Evolutionary conservation across 306 rosid genomes (phyloP).

Genomic region (Cucumis cinereus): DNA sequence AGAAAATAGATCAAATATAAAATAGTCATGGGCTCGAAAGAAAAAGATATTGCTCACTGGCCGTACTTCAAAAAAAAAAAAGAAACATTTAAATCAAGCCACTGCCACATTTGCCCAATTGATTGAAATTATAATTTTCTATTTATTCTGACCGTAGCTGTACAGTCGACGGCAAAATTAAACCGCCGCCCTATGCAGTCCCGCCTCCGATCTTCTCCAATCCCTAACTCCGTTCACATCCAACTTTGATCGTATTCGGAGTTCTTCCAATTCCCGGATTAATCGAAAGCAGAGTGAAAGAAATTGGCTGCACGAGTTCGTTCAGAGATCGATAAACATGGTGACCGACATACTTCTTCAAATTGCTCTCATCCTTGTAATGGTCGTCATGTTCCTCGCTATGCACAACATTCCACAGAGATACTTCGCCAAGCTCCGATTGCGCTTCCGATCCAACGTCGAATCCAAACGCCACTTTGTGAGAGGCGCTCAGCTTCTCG

Average conservation of each 20-base stretch:
- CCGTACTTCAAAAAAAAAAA: no score
- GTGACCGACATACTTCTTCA: constrained; percentile 38
- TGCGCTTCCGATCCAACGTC: constrained; percentile 22
- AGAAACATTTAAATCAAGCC: no score
- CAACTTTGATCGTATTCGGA: neutral
- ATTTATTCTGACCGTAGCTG: neutral
- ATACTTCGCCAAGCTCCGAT: constrained; percentile 33
- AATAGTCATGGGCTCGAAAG: no score
- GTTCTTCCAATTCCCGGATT: neutral
- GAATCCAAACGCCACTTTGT: constrained; percentile 76
- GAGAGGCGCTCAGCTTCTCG: constrained; percentile 66
- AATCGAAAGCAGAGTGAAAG: neutral
- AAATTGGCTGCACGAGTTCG: neutral
- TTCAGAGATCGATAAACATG: constrained; percentile 20
- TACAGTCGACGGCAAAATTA: neutral
- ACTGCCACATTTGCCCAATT: no score
- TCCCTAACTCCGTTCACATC: neutral
- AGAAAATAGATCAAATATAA: no score
- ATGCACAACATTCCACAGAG: constrained; percentile 55
- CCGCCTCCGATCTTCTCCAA: neutral
- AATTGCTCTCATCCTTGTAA: constrained; percentile 25
- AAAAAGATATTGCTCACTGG: no score
- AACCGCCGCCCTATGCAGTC: neutral
- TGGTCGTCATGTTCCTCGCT: constrained; percentile 34
- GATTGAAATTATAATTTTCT: no score